A percentile compares a stretch with the other conserved stretches of the same genome.
Evolutionary conservation across 108 stramenopile genomes (phyloP).

Genomic region (Cyclotella baltica): DNA sequence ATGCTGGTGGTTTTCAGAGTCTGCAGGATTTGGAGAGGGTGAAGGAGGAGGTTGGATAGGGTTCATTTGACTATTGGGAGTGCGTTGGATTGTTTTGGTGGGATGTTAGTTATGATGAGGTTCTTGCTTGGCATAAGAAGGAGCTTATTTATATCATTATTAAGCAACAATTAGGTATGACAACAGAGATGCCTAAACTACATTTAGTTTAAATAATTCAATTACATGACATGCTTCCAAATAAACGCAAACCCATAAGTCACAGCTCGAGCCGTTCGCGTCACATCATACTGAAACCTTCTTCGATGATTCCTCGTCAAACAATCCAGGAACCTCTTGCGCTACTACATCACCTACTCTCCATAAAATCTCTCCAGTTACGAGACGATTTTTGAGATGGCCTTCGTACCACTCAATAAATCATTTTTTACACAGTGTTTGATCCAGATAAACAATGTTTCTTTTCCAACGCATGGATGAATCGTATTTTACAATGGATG

Average conservation of each 20-base stretch:
- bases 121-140: conserved; percentile 92
- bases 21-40: conserved; percentile 93
- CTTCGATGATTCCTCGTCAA: conserved; percentile 25
- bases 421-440: conserved; percentile 15
- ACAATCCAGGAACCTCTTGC: conserved; percentile 61
- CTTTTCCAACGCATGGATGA: conserved; percentile 9
- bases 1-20: conserved; percentile 95
- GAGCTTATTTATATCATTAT: too few relatives aligned
- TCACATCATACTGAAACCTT: conserved; percentile 59
- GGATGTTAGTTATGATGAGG: conserved; percentile 90
- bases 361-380: conserved; percentile 69
- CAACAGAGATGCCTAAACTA: neutral
- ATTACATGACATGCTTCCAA: neutral
- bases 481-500: conserved; percentile 3
- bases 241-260: conserved; percentile 64
- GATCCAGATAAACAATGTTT: neutral
- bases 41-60: conserved; percentile 79
- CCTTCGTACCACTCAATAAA: conserved; percentile 79
- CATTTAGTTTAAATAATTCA: neutral
- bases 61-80: conserved; percentile 98
- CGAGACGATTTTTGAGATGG: conserved; percentile 59
- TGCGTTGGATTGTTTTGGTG: conserved; percentile 97
- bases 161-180: neutral
- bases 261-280: conserved; percentile 66
- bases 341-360: conserved; percentile 78